Evolutionary conservation across 164 flowering plant species (phyloP).

Genomic region (Aristolochia fimbriata): DNA sequence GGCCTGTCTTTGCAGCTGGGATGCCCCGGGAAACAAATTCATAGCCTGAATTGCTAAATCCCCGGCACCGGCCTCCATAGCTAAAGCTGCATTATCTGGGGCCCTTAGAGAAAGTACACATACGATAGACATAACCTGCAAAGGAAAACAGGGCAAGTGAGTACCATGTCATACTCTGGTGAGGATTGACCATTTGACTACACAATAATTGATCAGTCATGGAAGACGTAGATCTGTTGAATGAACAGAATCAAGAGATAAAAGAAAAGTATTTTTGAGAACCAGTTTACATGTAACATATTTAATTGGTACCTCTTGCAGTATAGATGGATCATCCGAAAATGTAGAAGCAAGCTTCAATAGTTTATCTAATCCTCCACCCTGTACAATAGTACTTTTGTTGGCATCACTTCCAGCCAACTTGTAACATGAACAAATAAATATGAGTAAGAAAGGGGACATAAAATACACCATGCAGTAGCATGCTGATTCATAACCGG

Average conservation of each 20-base stretch:
- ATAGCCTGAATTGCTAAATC: constrained; percentile 81
- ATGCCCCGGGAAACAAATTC: constrained; percentile 64
- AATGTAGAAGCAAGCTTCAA: constrained; percentile 59
- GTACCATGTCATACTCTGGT: no score
- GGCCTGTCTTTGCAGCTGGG: constrained; percentile 61
- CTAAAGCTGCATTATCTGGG: constrained; percentile 74
- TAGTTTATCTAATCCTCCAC: constrained; percentile 60
- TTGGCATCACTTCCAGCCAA: constrained; percentile 93
- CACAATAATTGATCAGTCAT: no score
- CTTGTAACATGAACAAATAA: constrained; percentile 24
- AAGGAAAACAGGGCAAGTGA: not conserved
- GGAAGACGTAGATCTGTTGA: no score
- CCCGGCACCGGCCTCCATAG: constrained; percentile 92
- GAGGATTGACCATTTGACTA: no score
- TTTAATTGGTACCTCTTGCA: constrained; percentile 62
- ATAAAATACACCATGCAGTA: constrained; percentile 1
- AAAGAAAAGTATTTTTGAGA: no score
- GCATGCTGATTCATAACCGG: not conserved
- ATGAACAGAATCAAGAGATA: not conserved
- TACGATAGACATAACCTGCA: constrained; percentile 73
- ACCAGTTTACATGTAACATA: no score
- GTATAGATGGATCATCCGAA: constrained; percentile 72
- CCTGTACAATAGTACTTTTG: constrained; percentile 64
- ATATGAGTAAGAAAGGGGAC: not conserved
- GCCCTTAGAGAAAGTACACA: constrained; percentile 62